Evolutionary conservation across 768 basidiomycete genomes (phyloP).

Genomic region (Serpula lacrymans): DNA sequence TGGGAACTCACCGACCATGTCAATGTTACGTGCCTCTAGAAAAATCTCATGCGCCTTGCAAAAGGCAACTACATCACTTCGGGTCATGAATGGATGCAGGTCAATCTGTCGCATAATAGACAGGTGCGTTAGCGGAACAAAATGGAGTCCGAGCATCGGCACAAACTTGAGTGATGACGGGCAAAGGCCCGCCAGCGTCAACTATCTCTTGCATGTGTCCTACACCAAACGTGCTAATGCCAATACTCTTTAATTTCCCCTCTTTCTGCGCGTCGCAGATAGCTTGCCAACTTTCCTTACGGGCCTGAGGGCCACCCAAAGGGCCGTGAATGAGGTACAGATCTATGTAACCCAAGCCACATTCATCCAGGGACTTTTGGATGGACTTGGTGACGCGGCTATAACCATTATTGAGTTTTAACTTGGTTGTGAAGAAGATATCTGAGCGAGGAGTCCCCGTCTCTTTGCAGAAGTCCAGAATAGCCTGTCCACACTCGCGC

Average conservation of each 20-base stretch:
- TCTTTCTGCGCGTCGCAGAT: constrained; percentile 60
- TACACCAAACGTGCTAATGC: constrained; percentile 61
- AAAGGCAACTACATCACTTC: constrained; percentile 56
- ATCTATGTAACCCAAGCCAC: constrained; percentile 63
- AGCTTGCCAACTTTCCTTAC: constrained; percentile 64
- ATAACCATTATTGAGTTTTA: constrained; percentile 56
- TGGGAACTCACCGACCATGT: background rate
- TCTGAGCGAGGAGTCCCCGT: constrained; percentile 50
- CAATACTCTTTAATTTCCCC: constrained; percentile 57
- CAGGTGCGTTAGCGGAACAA: constrained; percentile 5
- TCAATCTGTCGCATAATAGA: constrained; percentile 37
- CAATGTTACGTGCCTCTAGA: constrained; percentile 48
- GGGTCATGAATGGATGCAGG: constrained; percentile 69
- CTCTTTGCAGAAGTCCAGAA: constrained; percentile 48
- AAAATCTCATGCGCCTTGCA: constrained; percentile 55
- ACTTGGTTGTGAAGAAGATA: constrained; percentile 72
- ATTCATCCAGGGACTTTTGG: constrained; percentile 47
- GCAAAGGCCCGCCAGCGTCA: constrained; percentile 43
- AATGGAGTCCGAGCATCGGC: background rate
- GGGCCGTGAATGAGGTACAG: constrained; percentile 72
- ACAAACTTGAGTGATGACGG: constrained; percentile 59
- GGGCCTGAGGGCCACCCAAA: constrained; percentile 52
- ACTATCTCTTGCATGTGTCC: constrained; percentile 56
- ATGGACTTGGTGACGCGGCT: constrained; percentile 46
- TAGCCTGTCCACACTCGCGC: constrained; percentile 56